These are phyloP conservation scores for Phytophthora capsici DNA, from an alignment of 352 stramenopile genomes.

Conservation along the genomic window DNA sequence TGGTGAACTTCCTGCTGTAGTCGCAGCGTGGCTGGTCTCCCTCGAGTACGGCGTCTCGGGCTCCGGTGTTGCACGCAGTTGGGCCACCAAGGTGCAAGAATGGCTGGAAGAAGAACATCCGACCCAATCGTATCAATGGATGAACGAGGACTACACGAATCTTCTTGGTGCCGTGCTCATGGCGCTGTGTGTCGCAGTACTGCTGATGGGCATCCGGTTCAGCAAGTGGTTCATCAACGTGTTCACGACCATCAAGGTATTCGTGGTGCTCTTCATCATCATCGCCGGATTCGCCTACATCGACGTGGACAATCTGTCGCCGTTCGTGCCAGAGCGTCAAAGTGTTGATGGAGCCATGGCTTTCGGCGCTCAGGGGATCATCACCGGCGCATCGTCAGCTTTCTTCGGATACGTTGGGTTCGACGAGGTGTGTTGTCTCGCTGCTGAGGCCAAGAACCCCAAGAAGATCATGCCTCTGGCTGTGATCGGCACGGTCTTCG, in stretches of 20 bases:
- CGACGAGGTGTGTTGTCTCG: conserved; percentile 93
- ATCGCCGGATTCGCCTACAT: conserved; percentile 86
- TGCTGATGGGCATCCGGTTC: conserved; percentile 88
- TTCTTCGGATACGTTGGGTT: conserved; percentile 96
- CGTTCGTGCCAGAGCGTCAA: conserved; percentile 73
- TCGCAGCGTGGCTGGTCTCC: conserved; percentile 87
- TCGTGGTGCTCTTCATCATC: conserved; percentile 94
- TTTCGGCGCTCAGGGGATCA: conserved; percentile 65
- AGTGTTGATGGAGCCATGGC: conserved; percentile 26
- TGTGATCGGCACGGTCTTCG: conserved; percentile 83
- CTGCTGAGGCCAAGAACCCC: conserved; percentile 84
- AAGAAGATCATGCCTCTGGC: conserved; percentile 77
- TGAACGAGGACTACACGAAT: conserved; percentile 70
- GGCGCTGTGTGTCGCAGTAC: conserved; percentile 67
- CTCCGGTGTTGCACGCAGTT: conserved; percentile 91
- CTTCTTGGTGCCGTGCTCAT: conserved; percentile 72
- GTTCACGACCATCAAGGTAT: conserved; percentile 83
- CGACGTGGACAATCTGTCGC: conserved; percentile 80
- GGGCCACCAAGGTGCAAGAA: conserved; percentile 90
- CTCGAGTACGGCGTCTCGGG: conserved; percentile 94
- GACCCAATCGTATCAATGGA: conserved; percentile 45
- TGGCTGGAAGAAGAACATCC: conserved; percentile 65
- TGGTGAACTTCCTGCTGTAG: conserved; percentile 91
- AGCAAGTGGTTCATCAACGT: conserved; percentile 91
- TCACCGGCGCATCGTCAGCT: conserved; percentile 81